These are phyloP conservation scores for Agrostemma githago DNA, from an alignment of 148 eudicot genomes.

Conservation along the genomic window DNA sequence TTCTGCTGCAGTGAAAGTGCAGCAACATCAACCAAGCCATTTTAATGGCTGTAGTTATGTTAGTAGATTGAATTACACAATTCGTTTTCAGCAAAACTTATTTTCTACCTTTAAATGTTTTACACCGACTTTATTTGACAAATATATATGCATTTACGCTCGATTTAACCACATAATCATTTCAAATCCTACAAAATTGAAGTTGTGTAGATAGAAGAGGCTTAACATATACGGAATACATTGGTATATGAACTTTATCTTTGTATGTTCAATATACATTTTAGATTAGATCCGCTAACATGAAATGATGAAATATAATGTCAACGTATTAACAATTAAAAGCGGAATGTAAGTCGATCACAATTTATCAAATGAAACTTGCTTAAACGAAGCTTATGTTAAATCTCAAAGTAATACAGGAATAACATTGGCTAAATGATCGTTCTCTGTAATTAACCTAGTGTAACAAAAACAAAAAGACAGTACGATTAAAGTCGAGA, in stretches of 20 bases:
- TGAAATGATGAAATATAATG: background rate
- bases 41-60: background rate
- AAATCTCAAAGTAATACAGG: slow-evolving; percentile 1
- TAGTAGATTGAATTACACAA: background rate
- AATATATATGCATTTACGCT: background rate
- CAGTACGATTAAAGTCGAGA: background rate
- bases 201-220: too few relatives aligned
- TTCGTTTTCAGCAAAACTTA: background rate
- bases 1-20: background rate
- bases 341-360: background rate
- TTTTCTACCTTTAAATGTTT: background rate
- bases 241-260: background rate
- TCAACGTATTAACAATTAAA: too few relatives aligned
- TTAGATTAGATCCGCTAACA: background rate
- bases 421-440: background rate
- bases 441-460: slow-evolving; percentile 3
- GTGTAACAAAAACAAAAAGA: background rate
- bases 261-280: too few relatives aligned
- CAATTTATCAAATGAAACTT: slow-evolving; percentile 1
- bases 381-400: slow-evolving; percentile 4
- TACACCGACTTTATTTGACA: too few relatives aligned
- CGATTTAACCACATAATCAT: background rate
- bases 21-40: background rate
- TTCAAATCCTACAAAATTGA: too few relatives aligned
- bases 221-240: too few relatives aligned